A percentile compares a stretch with the other conserved stretches of the same genome.
phyloP scores from a whole-genome alignment of 2,329 filamentous ascomycete genomes.

The Metarhizium anisopliae region DNA sequence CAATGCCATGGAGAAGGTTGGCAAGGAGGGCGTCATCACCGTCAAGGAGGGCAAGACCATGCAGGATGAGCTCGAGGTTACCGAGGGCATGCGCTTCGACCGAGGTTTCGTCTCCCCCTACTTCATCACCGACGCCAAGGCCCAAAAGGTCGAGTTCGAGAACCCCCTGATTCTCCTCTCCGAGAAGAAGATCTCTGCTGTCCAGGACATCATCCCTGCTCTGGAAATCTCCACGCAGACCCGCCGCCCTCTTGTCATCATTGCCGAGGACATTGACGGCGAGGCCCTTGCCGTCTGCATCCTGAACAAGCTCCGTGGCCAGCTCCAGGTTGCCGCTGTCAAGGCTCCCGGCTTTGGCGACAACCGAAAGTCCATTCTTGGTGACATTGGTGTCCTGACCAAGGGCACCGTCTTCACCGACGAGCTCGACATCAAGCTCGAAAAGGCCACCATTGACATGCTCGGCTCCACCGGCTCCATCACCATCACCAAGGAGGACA shows the following conservation, averaged over 20 bases:
- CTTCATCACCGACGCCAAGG: constrained; percentile 99
- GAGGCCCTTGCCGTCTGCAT: constrained; percentile 98
- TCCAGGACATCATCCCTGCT: constrained; percentile 97
- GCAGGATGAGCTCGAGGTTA: constrained; percentile 94
- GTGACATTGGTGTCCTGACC: constrained; percentile 90
- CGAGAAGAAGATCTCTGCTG: constrained; percentile 99
- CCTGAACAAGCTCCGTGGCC: constrained; percentile 98
- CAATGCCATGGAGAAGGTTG: constrained; percentile 99
- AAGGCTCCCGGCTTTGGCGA: constrained; percentile 99
- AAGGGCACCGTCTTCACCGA: constrained; percentile 97
- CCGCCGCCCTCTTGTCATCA: constrained; percentile 93
- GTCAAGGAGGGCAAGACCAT: constrained; percentile 99
- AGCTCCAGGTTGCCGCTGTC: constrained; percentile 96
- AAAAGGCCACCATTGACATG: constrained; percentile 94
- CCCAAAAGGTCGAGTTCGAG: constrained; percentile 99
- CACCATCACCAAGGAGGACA: constrained; percentile 99
- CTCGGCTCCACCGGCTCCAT: constrained; percentile 96
- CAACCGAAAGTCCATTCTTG: constrained; percentile 99
- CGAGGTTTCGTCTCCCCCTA: constrained; percentile 97
- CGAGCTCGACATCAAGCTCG: constrained; percentile 97
- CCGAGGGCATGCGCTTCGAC: constrained; percentile 99
- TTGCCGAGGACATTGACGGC: constrained; percentile 97
- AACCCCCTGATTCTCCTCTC: constrained; percentile 97
- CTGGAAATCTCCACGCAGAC: constrained; percentile 94
- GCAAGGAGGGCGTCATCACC: constrained; percentile 99